Evolutionary conservation across 2,329 filamentous ascomycete species (phyloP).

Genomic region (Aplosporella prunicola): DNA sequence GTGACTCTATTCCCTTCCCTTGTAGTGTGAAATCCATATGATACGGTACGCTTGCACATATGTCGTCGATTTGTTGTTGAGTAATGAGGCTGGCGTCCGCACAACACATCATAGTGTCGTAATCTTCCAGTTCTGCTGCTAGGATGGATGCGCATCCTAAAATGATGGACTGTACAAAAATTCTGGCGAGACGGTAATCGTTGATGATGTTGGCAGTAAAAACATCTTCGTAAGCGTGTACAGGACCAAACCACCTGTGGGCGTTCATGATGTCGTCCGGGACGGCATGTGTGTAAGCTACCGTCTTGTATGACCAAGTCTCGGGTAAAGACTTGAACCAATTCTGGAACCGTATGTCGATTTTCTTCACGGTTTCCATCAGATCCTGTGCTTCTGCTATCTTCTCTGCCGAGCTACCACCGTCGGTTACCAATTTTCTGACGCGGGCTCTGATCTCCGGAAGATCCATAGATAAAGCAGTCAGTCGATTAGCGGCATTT

Average conservation of each 20-base stretch:
- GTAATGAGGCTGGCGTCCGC: slow-evolving; percentile 20
- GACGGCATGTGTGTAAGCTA: slow-evolving; percentile 20
- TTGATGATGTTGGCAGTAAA: slow-evolving; percentile 31
- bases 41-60: slow-evolving; percentile 31
- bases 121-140: slow-evolving; percentile 25
- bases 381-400: slow-evolving; percentile 23
- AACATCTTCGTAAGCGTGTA: slow-evolving; percentile 32
- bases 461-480: slow-evolving; percentile 30
- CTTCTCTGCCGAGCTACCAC: slow-evolving; percentile 14
- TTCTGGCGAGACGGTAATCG: slow-evolving; percentile 32
- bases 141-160: slow-evolving; percentile 27
- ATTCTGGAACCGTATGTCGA: slow-evolving; percentile 27
- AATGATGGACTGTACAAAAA: slow-evolving; percentile 31
- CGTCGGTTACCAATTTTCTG: slow-evolving; percentile 18
- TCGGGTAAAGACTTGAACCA: slow-evolving; percentile 29
- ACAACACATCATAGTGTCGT: slow-evolving; percentile 21
- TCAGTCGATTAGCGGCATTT: slow-evolving; percentile 32
- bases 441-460: slow-evolving; percentile 28
- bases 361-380: slow-evolving; percentile 26
- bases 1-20: too few relatives aligned
- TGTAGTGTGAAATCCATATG: slow-evolving; percentile 31
- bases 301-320: slow-evolving; percentile 26
- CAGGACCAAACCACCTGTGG: slow-evolving; percentile 28
- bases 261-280: slow-evolving; percentile 22
- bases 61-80: slow-evolving; percentile 31